These are phyloP conservation scores for Lentinula boryana DNA, from an alignment of 768 basidiomycete genomes.

Conservation along the genomic window DNA sequence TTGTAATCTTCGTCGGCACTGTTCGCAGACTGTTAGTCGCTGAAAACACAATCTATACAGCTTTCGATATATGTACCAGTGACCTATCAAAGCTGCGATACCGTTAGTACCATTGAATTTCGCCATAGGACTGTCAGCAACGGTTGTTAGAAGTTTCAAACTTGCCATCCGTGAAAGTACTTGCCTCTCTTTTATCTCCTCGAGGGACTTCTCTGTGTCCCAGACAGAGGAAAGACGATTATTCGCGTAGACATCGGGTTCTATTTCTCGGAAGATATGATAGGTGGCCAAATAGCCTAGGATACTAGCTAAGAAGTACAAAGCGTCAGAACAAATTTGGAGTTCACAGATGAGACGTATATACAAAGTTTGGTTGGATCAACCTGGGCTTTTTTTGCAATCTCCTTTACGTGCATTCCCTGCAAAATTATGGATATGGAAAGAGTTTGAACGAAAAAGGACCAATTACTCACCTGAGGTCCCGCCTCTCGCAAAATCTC, in stretches of 20 bases:
- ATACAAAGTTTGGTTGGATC: conserved; percentile 22
- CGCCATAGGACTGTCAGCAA: background rate
- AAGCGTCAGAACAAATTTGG: background rate
- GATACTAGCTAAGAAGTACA: conserved; percentile 16
- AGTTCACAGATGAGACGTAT: background rate
- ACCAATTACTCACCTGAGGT: conserved; percentile 10
- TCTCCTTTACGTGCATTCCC: conserved; percentile 23
- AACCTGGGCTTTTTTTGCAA: conserved; percentile 16
- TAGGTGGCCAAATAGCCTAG: conserved; percentile 26
- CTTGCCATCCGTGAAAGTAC: background rate
- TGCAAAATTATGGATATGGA: background rate
- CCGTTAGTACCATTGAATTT: conserved; percentile 8
- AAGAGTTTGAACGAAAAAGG: background rate
- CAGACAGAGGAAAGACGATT: conserved; percentile 24
- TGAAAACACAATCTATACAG: background rate
- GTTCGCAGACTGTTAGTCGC: background rate
- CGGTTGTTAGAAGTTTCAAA: background rate
- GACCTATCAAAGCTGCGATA: conserved; percentile 12
- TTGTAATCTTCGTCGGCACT: conserved; percentile 4
- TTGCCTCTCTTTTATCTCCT: conserved; percentile 15
- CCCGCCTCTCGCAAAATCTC: conserved; percentile 28
- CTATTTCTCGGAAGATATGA: conserved; percentile 26
- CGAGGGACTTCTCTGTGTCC: conserved; percentile 18
- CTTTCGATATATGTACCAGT: conserved; percentile 4
- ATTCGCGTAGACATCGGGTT: conserved; percentile 22